Evolutionary conservation across 306 rosid species (phyloP), one percentile per base, ranked within the genome.

Genomic region (Prunus armeniaca): DNA sequence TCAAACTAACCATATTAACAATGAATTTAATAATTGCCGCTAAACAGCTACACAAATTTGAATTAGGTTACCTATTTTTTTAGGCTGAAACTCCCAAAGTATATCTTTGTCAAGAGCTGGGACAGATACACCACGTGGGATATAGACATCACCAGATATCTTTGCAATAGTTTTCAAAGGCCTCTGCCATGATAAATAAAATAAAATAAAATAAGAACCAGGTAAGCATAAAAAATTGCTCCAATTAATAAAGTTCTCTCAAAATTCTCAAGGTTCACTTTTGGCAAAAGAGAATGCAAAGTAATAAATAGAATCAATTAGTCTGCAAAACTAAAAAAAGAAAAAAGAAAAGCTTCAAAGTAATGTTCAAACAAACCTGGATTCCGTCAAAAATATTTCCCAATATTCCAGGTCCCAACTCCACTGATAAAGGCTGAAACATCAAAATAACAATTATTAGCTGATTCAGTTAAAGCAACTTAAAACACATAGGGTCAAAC

Each of bases 311-410:
- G 5, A 47, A 73, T 13, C n/a, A 10, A 14, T 38, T 3, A 9
- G 15, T 27, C 8, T 18, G 9, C 20, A 19, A 67, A 69, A 56
- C 38, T 38, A 2, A 62, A 45, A 68, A 14, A 69, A 55, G 25
- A 51, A 60, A 38, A 67, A 64, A 67, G 58, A 69, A 75, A 6
- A 45, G 51, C 78, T 67, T 60, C 13, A 63, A 74, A 38, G 65
- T 47, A 57, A 76, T 28, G 58, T 52, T 71, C 38, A 78, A 30
- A 69, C 83, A 86, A 80, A 96, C 99, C 99, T 96, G 99, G 83
- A 96, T 96, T 76, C 99, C 99, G 77, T 96, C 98, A 81, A 96
- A 96, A 83, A 96, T 96, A 77, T 89, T 96, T 84, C 99, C 99
- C 85, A 92, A 75, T 69, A 96, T 96, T 80, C 98, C 99, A 78